phyloP scores from a whole-genome alignment of 164 flowering plant genomes.

The Aristolochia fimbriata region DNA sequence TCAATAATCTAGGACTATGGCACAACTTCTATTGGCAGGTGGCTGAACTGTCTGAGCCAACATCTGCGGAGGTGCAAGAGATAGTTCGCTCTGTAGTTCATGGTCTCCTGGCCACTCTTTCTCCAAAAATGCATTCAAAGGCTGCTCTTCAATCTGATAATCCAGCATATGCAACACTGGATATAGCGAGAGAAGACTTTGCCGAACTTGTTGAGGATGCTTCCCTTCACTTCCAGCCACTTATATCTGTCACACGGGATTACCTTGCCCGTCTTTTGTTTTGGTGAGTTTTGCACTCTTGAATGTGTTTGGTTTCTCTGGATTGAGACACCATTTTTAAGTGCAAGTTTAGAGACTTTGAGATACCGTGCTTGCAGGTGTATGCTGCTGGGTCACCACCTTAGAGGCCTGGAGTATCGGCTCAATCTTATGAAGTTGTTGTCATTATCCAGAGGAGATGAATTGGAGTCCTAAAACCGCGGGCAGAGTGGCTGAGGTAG shows the following conservation, averaged over 20 bases:
- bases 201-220: slow-evolving; percentile 62
- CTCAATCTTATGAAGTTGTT: slow-evolving; percentile 56
- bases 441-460: slow-evolving; percentile 23
- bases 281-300: slow-evolving; percentile 37
- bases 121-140: slow-evolving; percentile 76
- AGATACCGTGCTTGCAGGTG: slow-evolving; percentile 35
- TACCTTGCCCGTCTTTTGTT: slow-evolving; percentile 78
- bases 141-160: slow-evolving; percentile 42
- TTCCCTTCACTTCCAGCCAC: slow-evolving; percentile 70
- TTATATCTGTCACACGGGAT: slow-evolving; percentile 62
- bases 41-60: slow-evolving; percentile 74
- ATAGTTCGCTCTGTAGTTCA: slow-evolving; percentile 63
- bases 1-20: too few relatives aligned
- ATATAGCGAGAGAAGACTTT: slow-evolving; percentile 36
- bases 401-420: slow-evolving; percentile 73
- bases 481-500: slow-evolving; percentile 11
- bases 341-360: neutral
- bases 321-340: too few relatives aligned
- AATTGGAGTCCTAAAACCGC: slow-evolving; percentile 15
- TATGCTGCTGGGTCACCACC: slow-evolving; percentile 75
- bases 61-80: slow-evolving; percentile 56
- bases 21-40: slow-evolving; percentile 34
- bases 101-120: slow-evolving; percentile 80
- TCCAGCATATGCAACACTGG: slow-evolving; percentile 25
- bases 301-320: neutral